Evolutionary conservation across 768 basidiomycete genomes (phyloP).

Genomic region (Heimioporus sp.): DNA sequence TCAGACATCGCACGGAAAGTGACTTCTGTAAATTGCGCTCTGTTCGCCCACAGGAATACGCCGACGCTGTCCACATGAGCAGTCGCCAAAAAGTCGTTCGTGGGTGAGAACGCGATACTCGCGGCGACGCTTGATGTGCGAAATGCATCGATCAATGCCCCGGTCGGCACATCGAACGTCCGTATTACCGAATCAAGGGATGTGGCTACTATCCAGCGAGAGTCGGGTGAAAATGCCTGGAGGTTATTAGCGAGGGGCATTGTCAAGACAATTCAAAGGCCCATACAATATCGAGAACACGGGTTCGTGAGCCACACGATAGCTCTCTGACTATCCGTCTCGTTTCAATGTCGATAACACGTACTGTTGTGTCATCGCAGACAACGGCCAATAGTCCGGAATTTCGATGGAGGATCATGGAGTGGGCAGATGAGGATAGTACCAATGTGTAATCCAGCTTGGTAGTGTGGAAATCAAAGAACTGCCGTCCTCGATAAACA

Average conservation of each 20-base stretch:
- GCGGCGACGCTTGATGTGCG: conserved; percentile 84
- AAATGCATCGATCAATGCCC: conserved; percentile 90
- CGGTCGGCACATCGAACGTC: conserved; percentile 95
- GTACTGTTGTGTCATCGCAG: conserved; percentile 85
- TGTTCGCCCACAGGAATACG: conserved; percentile 97
- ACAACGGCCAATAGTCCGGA: conserved; percentile 79
- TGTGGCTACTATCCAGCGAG: conserved; percentile 86
- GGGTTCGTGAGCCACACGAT: conserved; percentile 68
- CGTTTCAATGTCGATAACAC: conserved; percentile 91
- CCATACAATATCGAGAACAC: conserved; percentile 86
- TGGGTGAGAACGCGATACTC: conserved; percentile 89
- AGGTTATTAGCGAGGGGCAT: conserved; percentile 1
- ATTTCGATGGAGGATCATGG: conserved; percentile 77
- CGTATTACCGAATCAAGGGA: conserved; percentile 91
- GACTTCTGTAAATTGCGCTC: conserved; percentile 89
- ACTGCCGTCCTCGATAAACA: conserved; percentile 46
- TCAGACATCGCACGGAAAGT: conserved; percentile 79
- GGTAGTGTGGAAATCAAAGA: conserved; percentile 94
- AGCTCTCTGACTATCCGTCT: conserved; percentile 84
- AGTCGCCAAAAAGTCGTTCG: conserved; percentile 94
- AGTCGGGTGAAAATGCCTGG: conserved; percentile 93
- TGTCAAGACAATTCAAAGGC: not conserved
- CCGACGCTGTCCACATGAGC: conserved; percentile 93
- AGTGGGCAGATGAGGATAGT: conserved; percentile 65
- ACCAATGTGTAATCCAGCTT: conserved; percentile 65